These are phyloP conservation scores for Suhomyces canberraensis DNA, from an alignment of 805 yeast species.

Conservation along the genomic window DNA sequence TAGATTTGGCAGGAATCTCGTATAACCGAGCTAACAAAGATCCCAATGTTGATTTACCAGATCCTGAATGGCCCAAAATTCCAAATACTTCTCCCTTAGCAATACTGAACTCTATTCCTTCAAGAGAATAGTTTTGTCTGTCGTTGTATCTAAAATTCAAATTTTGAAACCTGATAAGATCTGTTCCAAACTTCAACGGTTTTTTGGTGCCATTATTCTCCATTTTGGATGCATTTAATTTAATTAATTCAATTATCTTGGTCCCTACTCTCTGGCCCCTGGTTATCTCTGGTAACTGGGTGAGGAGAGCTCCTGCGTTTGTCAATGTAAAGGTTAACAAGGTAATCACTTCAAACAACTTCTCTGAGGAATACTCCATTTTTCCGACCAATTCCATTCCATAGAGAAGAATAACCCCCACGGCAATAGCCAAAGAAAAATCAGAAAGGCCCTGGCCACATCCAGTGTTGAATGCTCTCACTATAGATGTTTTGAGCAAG, in stretches of 20 bases:
- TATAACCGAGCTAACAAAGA: constrained; percentile 56
- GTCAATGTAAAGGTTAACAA: constrained; percentile 71
- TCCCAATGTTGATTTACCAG: constrained; percentile 83
- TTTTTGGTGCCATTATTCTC: constrained; percentile 36
- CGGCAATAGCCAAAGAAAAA: constrained; percentile 55
- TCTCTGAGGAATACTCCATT: constrained; percentile 52
- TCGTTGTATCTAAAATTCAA: constrained; percentile 51
- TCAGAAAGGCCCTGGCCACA: constrained; percentile 60
- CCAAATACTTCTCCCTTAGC: constrained; percentile 53
- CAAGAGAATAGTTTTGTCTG: constrained; percentile 30
- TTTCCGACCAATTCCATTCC: constrained; percentile 70
- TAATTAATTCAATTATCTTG: constrained; percentile 40
- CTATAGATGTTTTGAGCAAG: constrained; percentile 40
- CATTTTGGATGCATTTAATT: constrained; percentile 26
- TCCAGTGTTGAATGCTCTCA: constrained; percentile 61
- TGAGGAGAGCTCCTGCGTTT: constrained; percentile 55
- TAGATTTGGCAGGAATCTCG: constrained; percentile 32
- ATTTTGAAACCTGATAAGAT: constrained; percentile 39
- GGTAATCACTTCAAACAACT: constrained; percentile 66
- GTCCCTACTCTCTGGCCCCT: constrained; percentile 76
- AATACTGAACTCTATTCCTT: constrained; percentile 43
- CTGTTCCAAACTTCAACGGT: constrained; percentile 18
- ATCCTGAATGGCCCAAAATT: constrained; percentile 82
- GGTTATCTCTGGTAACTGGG: constrained; percentile 73
- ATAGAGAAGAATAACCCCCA: constrained; percentile 72